Evolutionary conservation across 2,329 filamentous ascomycete genomes (phyloP).

Genomic region (Apiospora arundinis): DNA sequence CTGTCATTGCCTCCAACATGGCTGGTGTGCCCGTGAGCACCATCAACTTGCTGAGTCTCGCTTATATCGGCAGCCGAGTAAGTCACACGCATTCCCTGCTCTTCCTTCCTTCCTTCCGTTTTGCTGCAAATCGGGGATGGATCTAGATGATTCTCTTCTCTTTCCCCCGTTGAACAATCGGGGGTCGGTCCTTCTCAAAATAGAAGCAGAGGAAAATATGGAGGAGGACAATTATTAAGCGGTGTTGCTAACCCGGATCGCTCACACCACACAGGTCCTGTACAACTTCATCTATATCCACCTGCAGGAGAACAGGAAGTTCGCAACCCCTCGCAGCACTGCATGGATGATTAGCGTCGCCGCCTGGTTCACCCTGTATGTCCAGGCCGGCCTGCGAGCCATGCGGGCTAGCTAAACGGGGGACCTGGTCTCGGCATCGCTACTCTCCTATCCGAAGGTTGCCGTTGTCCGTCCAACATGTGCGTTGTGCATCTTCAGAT

Average conservation of each 20-base stretch:
- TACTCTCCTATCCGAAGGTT: background rate
- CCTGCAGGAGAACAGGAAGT: constrained; percentile 48
- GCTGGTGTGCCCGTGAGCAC: constrained; percentile 44
- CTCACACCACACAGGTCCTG: constrained; percentile 34
- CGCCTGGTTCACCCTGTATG: constrained; percentile 45
- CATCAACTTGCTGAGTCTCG: constrained; percentile 48
- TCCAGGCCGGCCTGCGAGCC: constrained; percentile 45
- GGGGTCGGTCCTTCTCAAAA: background rate
- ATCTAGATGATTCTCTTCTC: background rate
- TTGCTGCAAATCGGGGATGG: background rate
- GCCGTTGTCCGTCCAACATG: background rate
- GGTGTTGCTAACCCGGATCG: background rate
- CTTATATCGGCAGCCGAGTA: constrained; percentile 45
- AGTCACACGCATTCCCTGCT: background rate
- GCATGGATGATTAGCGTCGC: constrained; percentile 45
- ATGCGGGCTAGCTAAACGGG: background rate
- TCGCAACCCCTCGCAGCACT: constrained; percentile 45
- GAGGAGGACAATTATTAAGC: background rate
- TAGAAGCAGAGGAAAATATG: background rate
- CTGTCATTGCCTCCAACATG: constrained; percentile 53
- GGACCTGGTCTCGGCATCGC: background rate
- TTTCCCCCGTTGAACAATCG: no score
- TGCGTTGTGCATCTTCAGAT: background rate
- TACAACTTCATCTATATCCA: constrained; percentile 53
- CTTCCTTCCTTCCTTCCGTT: background rate